phyloP scores from a whole-genome alignment of 768 basidiomycete species.

The Gloeophyllum trabeum region DNA sequence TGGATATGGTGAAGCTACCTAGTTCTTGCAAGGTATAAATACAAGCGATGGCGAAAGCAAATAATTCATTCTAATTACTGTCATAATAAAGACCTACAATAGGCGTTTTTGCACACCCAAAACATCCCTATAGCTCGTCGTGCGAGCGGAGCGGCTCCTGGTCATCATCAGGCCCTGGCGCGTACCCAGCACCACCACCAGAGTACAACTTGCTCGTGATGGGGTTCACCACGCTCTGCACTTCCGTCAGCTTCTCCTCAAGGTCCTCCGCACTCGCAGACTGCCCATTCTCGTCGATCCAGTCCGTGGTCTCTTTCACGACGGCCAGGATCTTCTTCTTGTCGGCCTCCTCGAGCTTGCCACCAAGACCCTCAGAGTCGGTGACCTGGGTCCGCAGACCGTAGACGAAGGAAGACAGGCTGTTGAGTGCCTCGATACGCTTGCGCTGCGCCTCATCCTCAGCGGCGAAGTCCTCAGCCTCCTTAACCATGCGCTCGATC shows the following conservation, averaged over 20 bases:
- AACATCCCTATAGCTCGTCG: constrained; percentile 44
- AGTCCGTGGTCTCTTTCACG: constrained; percentile 84
- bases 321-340: constrained; percentile 73
- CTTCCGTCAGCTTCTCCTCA: constrained; percentile 82
- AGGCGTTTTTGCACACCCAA: too few species aligned
- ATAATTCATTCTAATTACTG: too few species aligned
- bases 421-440: constrained; percentile 79
- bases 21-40: too few species aligned
- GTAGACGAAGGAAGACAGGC: constrained; percentile 72
- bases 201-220: constrained; percentile 78
- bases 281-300: constrained; percentile 80
- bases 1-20: too few species aligned
- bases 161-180: constrained; percentile 28
- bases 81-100: not conserved
- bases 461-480: constrained; percentile 57
- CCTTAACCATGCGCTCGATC: constrained; percentile 28
- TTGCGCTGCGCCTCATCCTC: constrained; percentile 74
- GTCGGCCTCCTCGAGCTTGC: constrained; percentile 73
- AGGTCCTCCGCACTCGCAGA: constrained; percentile 76
- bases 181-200: constrained; percentile 22
- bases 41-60: too few species aligned
- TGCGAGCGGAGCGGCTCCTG: constrained; percentile 31
- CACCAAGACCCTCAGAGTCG: constrained; percentile 85
- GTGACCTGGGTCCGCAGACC: constrained; percentile 79
- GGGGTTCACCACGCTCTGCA: constrained; percentile 68